A percentile compares a stretch with the other conserved stretches of the same genome.
phyloP scores from a whole-genome alignment of 345 rosid genomes.

The Eucalyptus regnans region DNA sequence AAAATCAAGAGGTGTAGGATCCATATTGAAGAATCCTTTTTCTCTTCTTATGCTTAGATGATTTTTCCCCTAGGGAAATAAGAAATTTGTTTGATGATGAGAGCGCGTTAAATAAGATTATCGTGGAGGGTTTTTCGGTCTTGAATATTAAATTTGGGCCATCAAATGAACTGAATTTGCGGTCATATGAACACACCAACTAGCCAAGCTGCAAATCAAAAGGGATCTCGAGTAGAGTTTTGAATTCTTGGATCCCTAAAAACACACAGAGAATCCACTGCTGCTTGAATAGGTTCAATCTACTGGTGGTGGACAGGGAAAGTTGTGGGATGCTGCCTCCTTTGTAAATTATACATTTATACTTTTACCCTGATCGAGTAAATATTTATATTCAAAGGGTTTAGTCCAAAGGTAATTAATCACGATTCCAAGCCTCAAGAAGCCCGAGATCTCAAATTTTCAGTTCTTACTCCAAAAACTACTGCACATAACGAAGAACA shows the following conservation, averaged over 20 bases:
- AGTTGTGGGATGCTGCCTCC: not conserved
- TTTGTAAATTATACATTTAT: not conserved
- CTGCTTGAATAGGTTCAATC: not conserved
- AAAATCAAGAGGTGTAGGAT: not conserved
- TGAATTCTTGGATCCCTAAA: conserved; percentile 8
- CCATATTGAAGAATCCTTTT: not conserved
- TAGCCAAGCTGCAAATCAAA: not conserved
- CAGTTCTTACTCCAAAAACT: not conserved
- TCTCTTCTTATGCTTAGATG: not conserved
- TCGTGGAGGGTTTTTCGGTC: not conserved
- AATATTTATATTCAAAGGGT: not conserved
- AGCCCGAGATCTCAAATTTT: not conserved
- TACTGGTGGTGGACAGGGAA: not conserved
- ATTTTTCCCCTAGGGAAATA: not conserved
- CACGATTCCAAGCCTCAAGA: not conserved
- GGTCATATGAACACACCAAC: not conserved
- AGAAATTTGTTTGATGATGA: not conserved
- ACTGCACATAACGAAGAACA: not conserved
- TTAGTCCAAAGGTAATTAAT: not conserved
- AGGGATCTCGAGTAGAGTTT: not conserved
- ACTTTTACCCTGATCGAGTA: not conserved
- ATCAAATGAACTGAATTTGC: not conserved
- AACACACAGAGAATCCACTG: not conserved
- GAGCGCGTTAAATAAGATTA: not conserved
- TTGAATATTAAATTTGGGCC: not conserved